Percentiles rank a stretch among this genome's conserved stretches.
These are phyloP conservation scores for Funneliformis caledonium DNA, from an alignment of 371 early-diverging fungal genomes.

Conservation along the genomic window DNA sequence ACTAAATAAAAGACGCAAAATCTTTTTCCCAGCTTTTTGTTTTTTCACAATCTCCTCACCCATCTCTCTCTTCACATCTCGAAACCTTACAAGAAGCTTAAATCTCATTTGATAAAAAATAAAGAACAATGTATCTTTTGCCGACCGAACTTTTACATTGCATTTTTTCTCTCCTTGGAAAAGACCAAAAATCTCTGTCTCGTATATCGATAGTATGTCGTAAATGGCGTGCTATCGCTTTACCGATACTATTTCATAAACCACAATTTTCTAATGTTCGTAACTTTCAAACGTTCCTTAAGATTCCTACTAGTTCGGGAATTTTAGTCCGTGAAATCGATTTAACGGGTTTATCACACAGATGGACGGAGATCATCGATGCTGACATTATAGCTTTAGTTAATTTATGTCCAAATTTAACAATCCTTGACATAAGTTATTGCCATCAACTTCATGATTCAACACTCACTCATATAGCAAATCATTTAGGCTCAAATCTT, in stretches of 20 bases:
- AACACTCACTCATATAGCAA: slow-evolving; percentile 8
- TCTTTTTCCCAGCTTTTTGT: too few relatives aligned
- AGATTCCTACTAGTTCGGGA: slow-evolving; percentile 18
- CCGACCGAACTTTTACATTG: slow-evolving; percentile 20
- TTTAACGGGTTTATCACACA: slow-evolving; percentile 6
- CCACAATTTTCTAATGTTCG: neutral
- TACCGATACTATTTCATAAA: slow-evolving; percentile 1
- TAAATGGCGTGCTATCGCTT: neutral
- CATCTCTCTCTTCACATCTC: too few relatives aligned
- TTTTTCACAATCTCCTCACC: too few relatives aligned
- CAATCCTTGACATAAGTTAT: slow-evolving; percentile 21
- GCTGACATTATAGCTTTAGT: slow-evolving; percentile 15
- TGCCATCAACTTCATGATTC: slow-evolving; percentile 8
- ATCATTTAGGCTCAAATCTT: neutral
- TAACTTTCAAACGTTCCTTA: slow-evolving; percentile 16
- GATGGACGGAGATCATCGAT: slow-evolving; percentile 17
- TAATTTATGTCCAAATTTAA: slow-evolving; percentile 27
- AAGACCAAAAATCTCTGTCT: slow-evolving; percentile 27
- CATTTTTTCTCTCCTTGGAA: slow-evolving; percentile 1
- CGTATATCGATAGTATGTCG: neutral
- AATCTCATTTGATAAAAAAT: too few relatives aligned
- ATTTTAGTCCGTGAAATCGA: slow-evolving; percentile 24
- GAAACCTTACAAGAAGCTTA: too few relatives aligned
- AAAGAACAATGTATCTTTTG: slow-evolving; percentile 6
- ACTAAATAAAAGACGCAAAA: too few relatives aligned